These are phyloP conservation scores for Bryoglossum gracile DNA, from an alignment of 495 filamentous ascomycete genomes.

Conservation along the genomic window DNA sequence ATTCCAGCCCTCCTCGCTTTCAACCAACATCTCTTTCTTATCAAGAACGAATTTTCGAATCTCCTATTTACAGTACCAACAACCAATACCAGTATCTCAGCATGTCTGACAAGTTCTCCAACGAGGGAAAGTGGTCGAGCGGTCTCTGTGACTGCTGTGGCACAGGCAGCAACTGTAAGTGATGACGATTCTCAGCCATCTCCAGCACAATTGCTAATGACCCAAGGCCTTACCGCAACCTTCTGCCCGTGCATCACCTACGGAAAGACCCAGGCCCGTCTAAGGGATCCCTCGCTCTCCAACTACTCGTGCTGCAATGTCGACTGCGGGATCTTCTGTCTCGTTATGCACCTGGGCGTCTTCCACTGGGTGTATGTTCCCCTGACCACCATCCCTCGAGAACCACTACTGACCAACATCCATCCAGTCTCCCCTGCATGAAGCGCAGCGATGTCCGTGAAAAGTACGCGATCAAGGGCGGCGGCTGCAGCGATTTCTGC, in stretches of 20 bases:
- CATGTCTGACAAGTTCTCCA: neutral
- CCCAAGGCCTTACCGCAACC: conserved; percentile 33
- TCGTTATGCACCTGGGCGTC: conserved; percentile 11
- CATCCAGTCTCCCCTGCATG: conserved; percentile 33
- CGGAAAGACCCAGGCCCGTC: conserved; percentile 42
- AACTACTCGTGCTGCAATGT: conserved; percentile 37
- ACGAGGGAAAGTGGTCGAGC: conserved; percentile 29
- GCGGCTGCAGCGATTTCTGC: conserved; percentile 39
- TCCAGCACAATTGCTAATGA: neutral
- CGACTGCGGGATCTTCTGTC: conserved; percentile 21
- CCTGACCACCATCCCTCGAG: neutral
- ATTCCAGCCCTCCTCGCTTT: too few relatives aligned
- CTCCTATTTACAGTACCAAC: too few relatives aligned
- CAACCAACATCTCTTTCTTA: too few relatives aligned
- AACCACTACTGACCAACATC: conserved; percentile 19
- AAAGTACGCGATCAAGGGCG: conserved; percentile 47
- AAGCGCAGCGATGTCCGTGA: conserved; percentile 48
- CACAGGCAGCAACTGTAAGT: conserved; percentile 25
- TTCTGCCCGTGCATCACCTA: conserved; percentile 49
- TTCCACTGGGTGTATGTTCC: conserved; percentile 35
- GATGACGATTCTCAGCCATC: neutral
- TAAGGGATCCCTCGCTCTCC: conserved; percentile 38
- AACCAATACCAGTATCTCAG: too few relatives aligned
- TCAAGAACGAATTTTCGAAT: too few relatives aligned
- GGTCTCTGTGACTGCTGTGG: conserved; percentile 33